Conservation (phyloP, 805 yeast genomes). For the Barnettozyma wickerhamii region DNA sequence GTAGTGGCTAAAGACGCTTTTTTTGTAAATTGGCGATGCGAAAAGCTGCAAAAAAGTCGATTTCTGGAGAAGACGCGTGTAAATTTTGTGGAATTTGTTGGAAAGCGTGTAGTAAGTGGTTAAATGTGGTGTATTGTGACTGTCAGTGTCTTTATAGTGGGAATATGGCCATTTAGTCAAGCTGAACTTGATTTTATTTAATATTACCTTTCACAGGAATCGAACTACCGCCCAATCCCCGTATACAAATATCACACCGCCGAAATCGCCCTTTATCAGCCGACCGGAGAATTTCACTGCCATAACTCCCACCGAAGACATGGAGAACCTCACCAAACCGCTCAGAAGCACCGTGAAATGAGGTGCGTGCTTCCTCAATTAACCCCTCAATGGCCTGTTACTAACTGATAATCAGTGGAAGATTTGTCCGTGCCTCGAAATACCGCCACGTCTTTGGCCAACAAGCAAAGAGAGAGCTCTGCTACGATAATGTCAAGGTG, state of each 20-base stretch:
- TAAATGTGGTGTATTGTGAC: too few relatives aligned
- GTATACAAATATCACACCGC: background rate
- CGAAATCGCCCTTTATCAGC: background rate
- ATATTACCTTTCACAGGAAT: too few relatives aligned
- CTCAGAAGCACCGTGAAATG: background rate
- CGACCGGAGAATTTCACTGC: background rate
- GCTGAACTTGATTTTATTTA: too few relatives aligned
- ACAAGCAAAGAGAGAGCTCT: conserved; percentile 50
- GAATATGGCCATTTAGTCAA: too few relatives aligned
- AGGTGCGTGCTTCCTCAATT: background rate
- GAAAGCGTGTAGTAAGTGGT: too few relatives aligned
- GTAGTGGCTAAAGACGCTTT: too few relatives aligned
- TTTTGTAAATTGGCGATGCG: too few relatives aligned
- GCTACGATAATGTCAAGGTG: conserved; percentile 50
- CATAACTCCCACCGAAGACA: background rate
- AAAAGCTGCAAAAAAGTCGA: too few relatives aligned
- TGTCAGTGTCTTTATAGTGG: too few relatives aligned
- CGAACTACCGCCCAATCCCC: too few relatives aligned
- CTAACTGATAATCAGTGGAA: conserved; percentile 44
- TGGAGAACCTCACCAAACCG: background rate
- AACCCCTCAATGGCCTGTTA: background rate
- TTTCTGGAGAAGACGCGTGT: too few relatives aligned
- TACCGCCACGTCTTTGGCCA: conserved; percentile 96
- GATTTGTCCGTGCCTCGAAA: conserved; percentile 94
- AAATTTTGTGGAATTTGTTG: too few relatives aligned